phyloP scores from a whole-genome alignment of 2,329 filamentous ascomycete species.

The Sclerotinia glacialis region DNA sequence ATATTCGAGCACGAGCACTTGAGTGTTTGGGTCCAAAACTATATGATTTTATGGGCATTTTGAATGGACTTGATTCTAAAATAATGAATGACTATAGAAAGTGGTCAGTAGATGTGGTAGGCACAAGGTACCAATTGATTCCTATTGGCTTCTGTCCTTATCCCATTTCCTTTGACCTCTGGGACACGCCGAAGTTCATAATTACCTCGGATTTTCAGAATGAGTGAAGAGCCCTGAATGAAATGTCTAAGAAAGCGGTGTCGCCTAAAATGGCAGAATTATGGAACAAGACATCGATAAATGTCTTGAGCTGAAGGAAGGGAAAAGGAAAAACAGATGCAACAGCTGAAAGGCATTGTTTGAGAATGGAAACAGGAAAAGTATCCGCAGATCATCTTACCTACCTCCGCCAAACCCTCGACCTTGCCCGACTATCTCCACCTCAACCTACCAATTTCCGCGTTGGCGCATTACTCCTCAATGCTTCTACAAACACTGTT shows the following conservation, averaged over 20 bases:
- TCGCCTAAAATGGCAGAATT: constrained; percentile 10
- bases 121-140: constrained; percentile 2
- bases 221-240: not conserved
- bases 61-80: not conserved
- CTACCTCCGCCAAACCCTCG: constrained; percentile 70
- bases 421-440: constrained; percentile 74
- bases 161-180: constrained; percentile 7
- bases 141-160: constrained; percentile 2
- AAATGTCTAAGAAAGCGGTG: constrained; percentile 7
- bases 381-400: constrained; percentile 26
- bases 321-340: not conserved
- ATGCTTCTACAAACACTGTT: constrained; percentile 54
- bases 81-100: not conserved
- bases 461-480: constrained; percentile 85
- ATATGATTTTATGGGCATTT: constrained; percentile 1
- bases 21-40: constrained; percentile 3
- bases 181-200: not conserved
- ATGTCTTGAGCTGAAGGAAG: not conserved
- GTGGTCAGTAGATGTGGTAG: not conserved
- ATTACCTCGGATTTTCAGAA: not conserved
- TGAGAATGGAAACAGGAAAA: constrained; percentile 1
- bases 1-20: constrained; percentile 15
- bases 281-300: not conserved
- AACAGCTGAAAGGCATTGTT: not conserved
- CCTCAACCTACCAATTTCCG: constrained; percentile 89